These are phyloP conservation scores for Petunia hybrid DNA, from an alignment of 305 asterid genomes.

Conservation along the genomic window DNA sequence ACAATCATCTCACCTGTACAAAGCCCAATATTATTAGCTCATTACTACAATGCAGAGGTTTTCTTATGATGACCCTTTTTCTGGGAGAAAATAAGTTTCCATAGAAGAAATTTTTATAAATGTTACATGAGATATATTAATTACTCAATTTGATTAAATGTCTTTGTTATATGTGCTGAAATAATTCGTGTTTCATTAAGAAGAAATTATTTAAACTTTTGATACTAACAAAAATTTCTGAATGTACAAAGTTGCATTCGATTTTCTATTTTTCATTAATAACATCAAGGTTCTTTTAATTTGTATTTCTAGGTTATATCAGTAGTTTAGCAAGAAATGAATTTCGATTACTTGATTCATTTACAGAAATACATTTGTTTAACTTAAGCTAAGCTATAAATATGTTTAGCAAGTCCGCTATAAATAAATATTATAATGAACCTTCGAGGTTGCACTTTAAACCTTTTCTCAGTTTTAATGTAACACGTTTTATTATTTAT, in stretches of 20 bases:
- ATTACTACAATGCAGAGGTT: background rate
- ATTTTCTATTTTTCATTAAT: background rate
- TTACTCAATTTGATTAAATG: background rate
- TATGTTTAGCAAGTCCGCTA: too few species aligned
- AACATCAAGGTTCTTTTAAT: background rate
- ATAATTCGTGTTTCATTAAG: background rate
- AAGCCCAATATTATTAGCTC: background rate
- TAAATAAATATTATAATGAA: too few species aligned
- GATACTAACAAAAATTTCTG: background rate
- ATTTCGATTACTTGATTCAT: background rate
- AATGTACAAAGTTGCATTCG: background rate
- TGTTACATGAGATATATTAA: background rate
- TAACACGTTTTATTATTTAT: too few species aligned
- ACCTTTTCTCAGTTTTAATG: too few species aligned
- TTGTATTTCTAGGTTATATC: background rate
- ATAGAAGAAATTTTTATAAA: background rate
- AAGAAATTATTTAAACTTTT: background rate
- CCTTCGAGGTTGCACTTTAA: too few species aligned
- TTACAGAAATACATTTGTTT: background rate
- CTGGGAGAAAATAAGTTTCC: background rate
- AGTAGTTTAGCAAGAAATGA: background rate
- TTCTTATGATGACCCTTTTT: background rate
- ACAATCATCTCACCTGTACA: slow-evolving; percentile 67
- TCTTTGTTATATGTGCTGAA: background rate
- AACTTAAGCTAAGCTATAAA: background rate